Base-by-base conservation (phyloP, 805 yeast genomes). In the Ogataea haglerorum region DNA sequence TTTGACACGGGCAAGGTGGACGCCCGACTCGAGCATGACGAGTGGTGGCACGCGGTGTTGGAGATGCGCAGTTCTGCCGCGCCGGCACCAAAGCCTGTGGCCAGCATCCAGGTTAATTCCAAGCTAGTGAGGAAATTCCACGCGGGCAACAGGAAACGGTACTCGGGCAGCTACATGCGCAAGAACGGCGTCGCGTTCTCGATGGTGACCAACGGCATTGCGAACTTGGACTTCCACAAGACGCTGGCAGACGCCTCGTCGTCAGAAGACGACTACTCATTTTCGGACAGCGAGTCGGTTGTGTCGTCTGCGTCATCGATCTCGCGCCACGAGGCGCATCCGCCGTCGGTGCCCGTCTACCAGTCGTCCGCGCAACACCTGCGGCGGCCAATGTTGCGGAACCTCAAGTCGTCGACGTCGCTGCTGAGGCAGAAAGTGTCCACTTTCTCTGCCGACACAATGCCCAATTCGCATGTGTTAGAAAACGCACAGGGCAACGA, bases 31-130 rank as follows among this genome's bases (percentile, higher is more conserved):
- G 66, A 65, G 16, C 65, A 70, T n/a, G 90, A 85, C 42, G 82
- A 78, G 38, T 91, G 98, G 97, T 93, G 96, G 96, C 64, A 64
- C 32, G 82, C 82, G 41, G 64, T 88, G 38, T 65, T 70, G 26
- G 76, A 72, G 32, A 80, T 85, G 0, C 72, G 96, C 42, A 51
- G 34, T 2, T 21, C 43, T 9, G 33, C 43, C 2, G 29, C 22
- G n/a, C 25, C 38, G n/a, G 19, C 35, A n/a, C 12, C 39, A 2
- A 26, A 32, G 10, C 46, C 52, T 2, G 28, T 48, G 10, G 51
- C 54, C 8, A 46, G 46, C 18, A 36, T 50, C 10, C 53, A 50
- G 34, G 45, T 59, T 28, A 53, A 51, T 42, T 43, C 60, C 6
- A 45, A 43, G 22, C 52, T 56, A 8, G 51, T 58, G 23, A 46